These are phyloP conservation scores for Pseudophaeomoniella oleicola DNA, from an alignment of 2,329 filamentous ascomycete species.

Conservation along the genomic window DNA sequence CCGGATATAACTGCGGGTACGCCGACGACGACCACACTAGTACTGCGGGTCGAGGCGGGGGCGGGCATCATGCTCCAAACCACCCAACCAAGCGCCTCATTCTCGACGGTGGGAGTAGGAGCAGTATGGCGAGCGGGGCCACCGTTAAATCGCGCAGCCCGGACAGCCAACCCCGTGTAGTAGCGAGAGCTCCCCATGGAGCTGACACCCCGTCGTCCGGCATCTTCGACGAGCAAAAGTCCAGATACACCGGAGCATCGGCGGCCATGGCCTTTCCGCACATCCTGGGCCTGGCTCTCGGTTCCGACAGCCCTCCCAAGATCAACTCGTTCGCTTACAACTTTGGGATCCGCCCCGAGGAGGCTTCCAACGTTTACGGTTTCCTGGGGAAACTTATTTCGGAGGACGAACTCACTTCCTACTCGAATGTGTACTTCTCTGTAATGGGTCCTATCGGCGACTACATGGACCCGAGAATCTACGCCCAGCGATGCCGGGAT, in stretches of 20 bases:
- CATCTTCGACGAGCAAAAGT: too few species aligned
- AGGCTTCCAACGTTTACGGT: too few species aligned
- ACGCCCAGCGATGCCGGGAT: too few species aligned
- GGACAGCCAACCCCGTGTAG: background rate
- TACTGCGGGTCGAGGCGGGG: too few species aligned
- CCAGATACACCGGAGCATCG: background rate
- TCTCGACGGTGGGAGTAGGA: constrained; percentile 1
- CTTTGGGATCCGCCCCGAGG: constrained; percentile 18
- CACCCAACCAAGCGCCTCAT: background rate
- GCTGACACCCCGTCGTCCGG: too few species aligned
- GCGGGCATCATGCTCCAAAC: too few species aligned
- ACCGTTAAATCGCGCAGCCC: background rate
- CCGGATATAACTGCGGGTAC: constrained; percentile 2
- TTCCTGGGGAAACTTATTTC: too few species aligned
- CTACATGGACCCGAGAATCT: too few species aligned
- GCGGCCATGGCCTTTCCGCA: background rate
- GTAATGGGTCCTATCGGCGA: too few species aligned
- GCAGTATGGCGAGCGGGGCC: background rate
- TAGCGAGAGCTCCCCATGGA: background rate
- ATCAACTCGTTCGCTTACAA: constrained; percentile 16
- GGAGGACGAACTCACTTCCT: too few species aligned
- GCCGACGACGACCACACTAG: too few species aligned
- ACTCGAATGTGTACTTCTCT: too few species aligned
- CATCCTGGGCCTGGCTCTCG: background rate
- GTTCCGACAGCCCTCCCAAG: constrained; percentile 10